Evolutionary conservation across 768 basidiomycete genomes (phyloP).

Genomic region (Leccinum uliginosum): DNA sequence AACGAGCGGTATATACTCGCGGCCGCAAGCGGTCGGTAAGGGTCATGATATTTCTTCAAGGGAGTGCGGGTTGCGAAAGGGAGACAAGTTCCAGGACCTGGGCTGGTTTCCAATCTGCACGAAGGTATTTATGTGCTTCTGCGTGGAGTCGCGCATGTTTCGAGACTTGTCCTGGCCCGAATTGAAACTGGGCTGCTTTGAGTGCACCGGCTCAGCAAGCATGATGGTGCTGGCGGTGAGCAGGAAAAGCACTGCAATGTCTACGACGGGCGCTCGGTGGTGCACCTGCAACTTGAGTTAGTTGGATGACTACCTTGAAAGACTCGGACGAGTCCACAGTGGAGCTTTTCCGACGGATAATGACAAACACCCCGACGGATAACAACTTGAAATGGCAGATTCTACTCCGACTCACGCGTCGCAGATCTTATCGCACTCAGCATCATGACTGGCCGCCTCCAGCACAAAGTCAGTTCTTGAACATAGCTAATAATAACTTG

Average conservation of each 20-base stretch:
- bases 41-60: constrained; percentile 15
- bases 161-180: constrained; percentile 17
- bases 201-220: not conserved
- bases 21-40: constrained; percentile 32
- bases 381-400: no score
- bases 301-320: not conserved
- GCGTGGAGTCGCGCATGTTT: not conserved
- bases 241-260: not conserved
- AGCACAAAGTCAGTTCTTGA: constrained; percentile 48
- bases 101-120: not conserved
- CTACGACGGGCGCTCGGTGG: not conserved
- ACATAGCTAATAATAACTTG: not conserved
- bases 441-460: constrained; percentile 62
- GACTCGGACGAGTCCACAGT: not conserved
- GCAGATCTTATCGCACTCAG: not conserved
- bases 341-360: not conserved
- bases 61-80: constrained; percentile 3
- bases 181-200: constrained; percentile 17
- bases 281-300: not conserved
- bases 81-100: not conserved
- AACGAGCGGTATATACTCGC: constrained; percentile 40
- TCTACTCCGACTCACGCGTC: not conserved
- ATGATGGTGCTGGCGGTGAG: not conserved
- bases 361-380: not conserved
- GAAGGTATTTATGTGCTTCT: constrained; percentile 22